phyloP scores from a whole-genome alignment of 495 filamentous ascomycete genomes.

The Sporormia fimetaria region DNA sequence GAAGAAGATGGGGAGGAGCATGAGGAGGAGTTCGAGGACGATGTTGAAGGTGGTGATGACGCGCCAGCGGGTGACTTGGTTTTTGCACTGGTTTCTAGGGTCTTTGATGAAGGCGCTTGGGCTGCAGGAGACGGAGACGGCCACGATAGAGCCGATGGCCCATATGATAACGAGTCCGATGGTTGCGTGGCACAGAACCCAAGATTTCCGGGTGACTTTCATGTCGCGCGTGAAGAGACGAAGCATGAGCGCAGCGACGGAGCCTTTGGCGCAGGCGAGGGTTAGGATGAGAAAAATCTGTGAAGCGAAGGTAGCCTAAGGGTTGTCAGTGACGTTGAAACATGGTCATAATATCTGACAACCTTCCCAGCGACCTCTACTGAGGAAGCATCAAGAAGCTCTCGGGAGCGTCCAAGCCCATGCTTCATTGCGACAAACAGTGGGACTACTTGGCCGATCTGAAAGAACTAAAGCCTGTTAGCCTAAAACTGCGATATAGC shows the following conservation, averaged over 20 bases:
- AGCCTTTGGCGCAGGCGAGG: constrained; percentile 6
- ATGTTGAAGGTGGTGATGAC: constrained; percentile 19
- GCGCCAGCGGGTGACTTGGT: constrained; percentile 17
- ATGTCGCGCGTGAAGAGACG: constrained; percentile 15
- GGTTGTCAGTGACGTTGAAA: not conserved
- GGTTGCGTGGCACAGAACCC: constrained; percentile 3
- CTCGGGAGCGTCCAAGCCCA: constrained; percentile 3
- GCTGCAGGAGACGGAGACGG: constrained; percentile 1
- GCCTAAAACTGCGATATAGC: not conserved
- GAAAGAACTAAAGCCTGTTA: constrained; percentile 4
- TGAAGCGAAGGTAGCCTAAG: constrained; percentile 6
- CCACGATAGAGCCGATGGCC: constrained; percentile 5
- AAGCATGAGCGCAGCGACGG: constrained; percentile 10
- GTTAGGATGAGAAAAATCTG: constrained; percentile 9
- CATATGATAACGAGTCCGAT: constrained; percentile 2
- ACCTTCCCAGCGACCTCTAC: constrained; percentile 1
- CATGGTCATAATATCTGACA: not conserved
- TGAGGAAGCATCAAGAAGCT: not conserved
- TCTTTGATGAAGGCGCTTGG: constrained; percentile 1
- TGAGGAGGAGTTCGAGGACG: constrained; percentile 15
- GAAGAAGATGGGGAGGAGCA: constrained; percentile 18
- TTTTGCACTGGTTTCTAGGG: not conserved
- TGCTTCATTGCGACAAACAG: constrained; percentile 10
- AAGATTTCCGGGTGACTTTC: constrained; percentile 7
- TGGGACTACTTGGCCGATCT: constrained; percentile 1